A percentile compares a stretch with the other conserved stretches of the same genome.
These are phyloP conservation scores for Melocanna baccifera DNA, from an alignment of 176 grass and related monocot genomes.

Conservation along the genomic window DNA sequence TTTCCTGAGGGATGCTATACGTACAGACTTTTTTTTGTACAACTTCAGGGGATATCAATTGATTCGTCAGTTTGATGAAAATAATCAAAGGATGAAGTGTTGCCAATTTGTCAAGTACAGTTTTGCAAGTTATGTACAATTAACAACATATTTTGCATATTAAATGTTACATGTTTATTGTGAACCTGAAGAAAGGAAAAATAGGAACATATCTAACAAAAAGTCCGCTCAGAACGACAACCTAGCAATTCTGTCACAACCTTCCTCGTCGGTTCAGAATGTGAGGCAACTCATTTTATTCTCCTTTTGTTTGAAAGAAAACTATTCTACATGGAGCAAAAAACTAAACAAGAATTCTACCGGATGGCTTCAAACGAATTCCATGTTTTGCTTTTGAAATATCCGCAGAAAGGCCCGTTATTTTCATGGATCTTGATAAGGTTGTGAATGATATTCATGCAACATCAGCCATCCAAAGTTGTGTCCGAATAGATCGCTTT, in stretches of 20 bases:
- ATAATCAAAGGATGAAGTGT: neutral
- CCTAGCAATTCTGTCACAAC: neutral
- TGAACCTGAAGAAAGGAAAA: neutral
- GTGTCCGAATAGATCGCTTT: neutral
- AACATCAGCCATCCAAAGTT: neutral
- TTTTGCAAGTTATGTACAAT: slow-evolving; percentile 1
- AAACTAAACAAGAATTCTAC: slow-evolving; percentile 12
- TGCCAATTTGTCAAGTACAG: neutral
- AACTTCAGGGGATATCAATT: neutral
- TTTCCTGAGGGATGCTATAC: slow-evolving; percentile 10
- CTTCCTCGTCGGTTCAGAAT: neutral
- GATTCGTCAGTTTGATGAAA: neutral
- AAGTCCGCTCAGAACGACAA: slow-evolving; percentile 2
- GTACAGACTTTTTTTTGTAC: neutral
- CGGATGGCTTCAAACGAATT: slow-evolving; percentile 3
- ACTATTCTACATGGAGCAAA: slow-evolving; percentile 23
- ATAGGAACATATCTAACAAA: slow-evolving; percentile 8
- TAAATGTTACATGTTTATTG: slow-evolving; percentile 6
- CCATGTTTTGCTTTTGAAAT: neutral
- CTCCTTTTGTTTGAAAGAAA: slow-evolving; percentile 11
- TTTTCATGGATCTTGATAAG: neutral
- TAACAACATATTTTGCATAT: slow-evolving; percentile 2
- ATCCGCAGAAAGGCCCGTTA: neutral
- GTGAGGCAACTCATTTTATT: neutral
- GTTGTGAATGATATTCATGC: neutral